These are phyloP conservation scores for Letharia lupina DNA, from an alignment of 495 filamentous ascomycete species.

Conservation along the genomic window DNA sequence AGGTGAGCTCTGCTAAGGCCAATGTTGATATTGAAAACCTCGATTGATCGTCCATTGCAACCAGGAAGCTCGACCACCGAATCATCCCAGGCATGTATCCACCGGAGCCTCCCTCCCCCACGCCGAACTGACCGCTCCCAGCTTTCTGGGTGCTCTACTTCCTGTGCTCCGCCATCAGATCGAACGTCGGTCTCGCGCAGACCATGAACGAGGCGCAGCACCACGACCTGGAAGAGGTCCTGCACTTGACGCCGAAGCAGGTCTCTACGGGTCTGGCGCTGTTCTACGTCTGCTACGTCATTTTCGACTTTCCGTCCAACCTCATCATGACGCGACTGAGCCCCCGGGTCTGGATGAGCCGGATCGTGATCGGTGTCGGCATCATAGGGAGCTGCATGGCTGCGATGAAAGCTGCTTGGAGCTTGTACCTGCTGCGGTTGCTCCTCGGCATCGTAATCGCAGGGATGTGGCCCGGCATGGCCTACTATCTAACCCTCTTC, in stretches of 20 bases:
- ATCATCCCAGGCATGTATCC: constrained; percentile 61
- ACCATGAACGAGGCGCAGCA: constrained; percentile 68
- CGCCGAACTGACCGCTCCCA: constrained; percentile 24
- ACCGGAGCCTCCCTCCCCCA: not conserved
- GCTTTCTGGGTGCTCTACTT: constrained; percentile 94
- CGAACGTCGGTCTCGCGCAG: constrained; percentile 82
- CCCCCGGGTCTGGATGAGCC: constrained; percentile 85
- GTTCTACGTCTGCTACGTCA: constrained; percentile 85
- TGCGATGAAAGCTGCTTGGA: constrained; percentile 73
- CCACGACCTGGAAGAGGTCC: constrained; percentile 60
- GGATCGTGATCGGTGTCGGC: constrained; percentile 82
- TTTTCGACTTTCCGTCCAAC: constrained; percentile 85
- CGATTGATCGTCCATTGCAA: constrained; percentile 22
- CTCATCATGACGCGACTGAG: constrained; percentile 78
- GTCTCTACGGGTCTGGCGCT: constrained; percentile 75
- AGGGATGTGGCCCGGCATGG: constrained; percentile 94
- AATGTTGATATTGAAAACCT: not conserved
- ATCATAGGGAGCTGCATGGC: constrained; percentile 75
- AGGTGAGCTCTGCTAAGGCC: constrained; percentile 33
- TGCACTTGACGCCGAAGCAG: constrained; percentile 61
- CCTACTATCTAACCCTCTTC: constrained; percentile 86
- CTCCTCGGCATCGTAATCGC: constrained; percentile 81
- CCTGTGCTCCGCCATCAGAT: constrained; percentile 81
- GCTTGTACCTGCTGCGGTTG: constrained; percentile 78
- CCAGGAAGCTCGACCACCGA: constrained; percentile 62